Base-by-base conservation (phyloP, 1,284 basidiomycete species). In the Apiotrichum veenhuisii region DNA sequence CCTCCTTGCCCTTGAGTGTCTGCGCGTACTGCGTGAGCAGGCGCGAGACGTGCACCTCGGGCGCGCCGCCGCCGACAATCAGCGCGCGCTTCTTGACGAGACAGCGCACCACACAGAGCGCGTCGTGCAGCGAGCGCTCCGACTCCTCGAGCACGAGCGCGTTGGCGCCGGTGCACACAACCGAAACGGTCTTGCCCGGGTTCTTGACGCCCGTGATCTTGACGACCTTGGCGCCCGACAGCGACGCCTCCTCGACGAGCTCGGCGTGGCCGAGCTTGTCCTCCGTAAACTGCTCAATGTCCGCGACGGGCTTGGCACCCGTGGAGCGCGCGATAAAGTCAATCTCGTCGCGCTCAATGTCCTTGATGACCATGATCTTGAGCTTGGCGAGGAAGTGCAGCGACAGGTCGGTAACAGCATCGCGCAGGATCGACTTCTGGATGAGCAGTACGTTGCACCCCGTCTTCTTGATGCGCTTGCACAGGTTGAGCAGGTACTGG, bases 401-500 rank as follows among this genome's bases (percentile, higher is more conserved):
- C n/a, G 96, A 95, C 22, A 94, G 88, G 65, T 98, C 96, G 76
- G 96, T 97, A 60, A 98, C 93, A 22, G 96, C 96, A 73, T 99
- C 96, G 57, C 96, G 91, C 30, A 99, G 84, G 72, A 99, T 99
- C 40, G 94, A 97, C 79, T 98, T 99, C 81, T 99, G 96, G 71
- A 99, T 93, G 45, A 99, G 84, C 37, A 99, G 85, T 45, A 98
- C 96, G 72, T 98, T 99, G 84, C 96, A 98, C 64, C 95, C 95
- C 14, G 92, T 88, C 80, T 98, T 98, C 79, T 98, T 98, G 81
- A 99, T 98, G 79, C 92, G 94, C 80, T 98, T 98, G 86, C 92
- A 96, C 63, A 98, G 85, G 78, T 96, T 98, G 70, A 98, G 85
- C 62, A 99, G 84, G 77, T 99, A 98, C 79, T 96, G 91, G 47